Base-by-base conservation (phyloP, 23 red algal species). In the Gracilaria domingensis region DNA sequence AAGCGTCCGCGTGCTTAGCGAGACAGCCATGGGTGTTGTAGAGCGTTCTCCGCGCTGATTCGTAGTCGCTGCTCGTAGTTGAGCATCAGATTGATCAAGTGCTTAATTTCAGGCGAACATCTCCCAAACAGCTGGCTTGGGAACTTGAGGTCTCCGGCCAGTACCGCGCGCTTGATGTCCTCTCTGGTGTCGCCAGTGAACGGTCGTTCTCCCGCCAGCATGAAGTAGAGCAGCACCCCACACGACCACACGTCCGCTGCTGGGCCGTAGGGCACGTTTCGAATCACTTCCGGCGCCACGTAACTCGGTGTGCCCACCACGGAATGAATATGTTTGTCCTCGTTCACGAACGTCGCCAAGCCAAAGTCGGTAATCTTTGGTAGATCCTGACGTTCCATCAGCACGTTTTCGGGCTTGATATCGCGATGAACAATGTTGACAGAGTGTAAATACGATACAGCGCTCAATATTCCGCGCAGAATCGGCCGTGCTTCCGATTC, bases 381-480 rank as follows among this genome's bases (percentile, higher is more conserved):
- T 9, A 81, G 79, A 28, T 84, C 59, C 25, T 78, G 76, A 23
- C 81, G 86, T 34, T 74, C 94, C 87, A 88, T 83, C 53, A 96
- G 80, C 24, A 96, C 69, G 58, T 96, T 96, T 83, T 94, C 92
- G 24, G 92, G 92, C 90, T 98, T 94, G 65, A 98, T 86, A 47
- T 98, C 96, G 50, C 96, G 66, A 58, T 98, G 96, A 13, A 95
- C 88, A 70, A 98, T 98, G 56, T 88, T 84, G 34, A 85, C 66
- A 24, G 56, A 75, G 67, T 98, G 96, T 47, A 98, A 59, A 54
- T 98, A 97, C 28, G 67, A 64, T 16, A 97, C 74, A 13, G 81
- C 95, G 33, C 66, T 75, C 34, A 97, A 64, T 44, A 97, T 90
- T 35, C 89, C 95, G 34, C 90, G 76, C 54, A 97, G 33, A 32